Base-by-base conservation (phyloP, 257 asterid species). In the Marsdenia floribunda region DNA sequence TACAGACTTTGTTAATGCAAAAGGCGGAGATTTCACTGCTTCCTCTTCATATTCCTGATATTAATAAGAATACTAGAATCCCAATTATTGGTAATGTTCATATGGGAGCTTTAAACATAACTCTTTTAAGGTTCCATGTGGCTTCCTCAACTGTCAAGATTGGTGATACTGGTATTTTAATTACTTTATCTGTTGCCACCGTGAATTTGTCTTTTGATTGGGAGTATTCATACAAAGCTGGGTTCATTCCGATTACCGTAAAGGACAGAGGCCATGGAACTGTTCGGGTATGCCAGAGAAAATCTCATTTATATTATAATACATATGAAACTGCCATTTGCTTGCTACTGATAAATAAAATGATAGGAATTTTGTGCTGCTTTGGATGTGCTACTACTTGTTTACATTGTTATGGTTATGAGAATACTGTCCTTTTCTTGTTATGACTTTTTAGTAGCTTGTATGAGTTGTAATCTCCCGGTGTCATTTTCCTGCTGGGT, bases 171-270 rank as follows among this genome's bases (percentile, higher is more conserved):
- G 97, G 96, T 33, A 80, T 92, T 9, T 79, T 88, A 59, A 79
- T 95, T 13, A 88, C 81, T 77, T 89, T 89, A 70, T 80, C 96
- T 70, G 97, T 92, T 0, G 97, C 98, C 58, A 90, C 93, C 26
- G 99, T 96, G 0, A 87, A 89, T 84, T 52, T 95, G 87, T 86
- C 89, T 72, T 72, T 90, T 96, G 74, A 83, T 68, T 95, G 99
- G 99, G 76, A 79, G 86, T 95, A 95, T 83, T 79, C 90, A 0
- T 95, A 95, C 83, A 82, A 75, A 22, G 79, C 81, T 59, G 89
- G 93, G 96, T 85, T 67, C 77, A 10, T 95, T 72, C 96, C 97
- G 0, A 52, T 92, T 80, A 42, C 80, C 8, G 79, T 95, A 77
- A 69, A 90, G 29, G 99, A 95, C 81, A 46, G 85, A 78, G 99